These are phyloP conservation scores for Lachancea nothofagi DNA, from an alignment of 805 yeast species.

Conservation along the genomic window DNA sequence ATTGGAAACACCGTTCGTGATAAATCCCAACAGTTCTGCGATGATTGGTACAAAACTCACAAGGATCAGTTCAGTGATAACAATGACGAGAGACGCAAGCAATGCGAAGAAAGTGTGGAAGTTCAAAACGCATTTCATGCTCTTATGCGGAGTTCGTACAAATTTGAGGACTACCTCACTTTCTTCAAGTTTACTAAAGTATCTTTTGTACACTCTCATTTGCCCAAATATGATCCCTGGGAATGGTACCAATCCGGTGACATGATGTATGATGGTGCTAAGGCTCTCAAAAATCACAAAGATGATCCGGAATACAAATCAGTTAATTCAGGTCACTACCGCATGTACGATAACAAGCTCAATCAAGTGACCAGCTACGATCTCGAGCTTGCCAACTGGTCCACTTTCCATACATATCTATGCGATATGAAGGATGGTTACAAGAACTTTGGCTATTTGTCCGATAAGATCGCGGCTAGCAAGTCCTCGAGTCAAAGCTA, in stretches of 20 bases:
- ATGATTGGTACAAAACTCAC: slow-evolving; percentile 6
- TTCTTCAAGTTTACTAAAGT: slow-evolving; percentile 15
- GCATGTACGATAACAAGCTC: slow-evolving; percentile 17
- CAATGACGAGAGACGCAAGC: slow-evolving; percentile 16
- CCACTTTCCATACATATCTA: slow-evolving; percentile 18
- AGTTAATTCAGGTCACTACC: slow-evolving; percentile 15
- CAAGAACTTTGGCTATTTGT: slow-evolving; percentile 20
- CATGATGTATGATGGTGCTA: slow-evolving; percentile 21
- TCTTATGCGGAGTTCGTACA: slow-evolving; percentile 5
- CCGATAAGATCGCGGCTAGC: slow-evolving; percentile 10
- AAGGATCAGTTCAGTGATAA: slow-evolving; percentile 11
- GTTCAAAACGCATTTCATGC: slow-evolving; percentile 6
- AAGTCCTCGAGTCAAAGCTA: slow-evolving; percentile 13
- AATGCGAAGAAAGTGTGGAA: slow-evolving; percentile 15
- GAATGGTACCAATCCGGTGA: slow-evolving; percentile 17
- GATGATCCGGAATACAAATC: slow-evolving; percentile 4
- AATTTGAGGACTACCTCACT: slow-evolving; percentile 3
- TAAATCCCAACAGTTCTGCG: slow-evolving; percentile 6
- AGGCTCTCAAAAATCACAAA: slow-evolving; percentile 9
- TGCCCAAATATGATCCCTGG: slow-evolving; percentile 38
- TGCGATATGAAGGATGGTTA: slow-evolving; percentile 15
- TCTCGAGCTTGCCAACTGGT: slow-evolving; percentile 26
- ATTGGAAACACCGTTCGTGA: slow-evolving; percentile 11
- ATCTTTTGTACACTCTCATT: slow-evolving; percentile 37
- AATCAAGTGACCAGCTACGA: slow-evolving; percentile 21